Base-by-base conservation (phyloP, 1,284 basidiomycete genomes). In the Moesziomyces sp. region DNA sequence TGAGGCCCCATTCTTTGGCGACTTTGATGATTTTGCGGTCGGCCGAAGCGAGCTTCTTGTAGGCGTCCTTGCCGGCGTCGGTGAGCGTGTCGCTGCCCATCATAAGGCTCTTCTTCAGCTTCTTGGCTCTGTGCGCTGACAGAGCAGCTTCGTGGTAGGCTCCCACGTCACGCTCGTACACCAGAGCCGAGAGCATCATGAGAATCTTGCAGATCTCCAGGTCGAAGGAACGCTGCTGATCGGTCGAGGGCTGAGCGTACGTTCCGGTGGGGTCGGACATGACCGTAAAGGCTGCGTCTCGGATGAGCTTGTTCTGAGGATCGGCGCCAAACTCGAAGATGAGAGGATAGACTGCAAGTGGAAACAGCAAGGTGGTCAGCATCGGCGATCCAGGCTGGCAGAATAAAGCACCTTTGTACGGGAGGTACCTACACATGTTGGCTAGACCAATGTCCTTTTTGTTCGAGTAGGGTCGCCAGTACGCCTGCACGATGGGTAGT, bases 241-340 rank as follows among this genome's bases (percentile, higher is more conserved):
- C 52, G 52, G 52, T 63, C 9, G 74, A 76, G 16, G 68, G 64
- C 13, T 55, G 45, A 6, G 63, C 63, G 24, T 26, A 45, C 3
- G 48, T 0, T 14, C 48, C 42, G n/a, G 43, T 26, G 19, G 74
- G 70, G 14, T 67, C 48, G 24, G 60, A 68, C 69, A 84, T 74
- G 38, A 76, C 73, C 0, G 57, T 47, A 49, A 71, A 72, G 8
- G 82, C 83, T 6, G 76, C 76, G 43, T 74, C 70, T 18, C 81
- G 72, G 43, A 83, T 79, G 11, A 55, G 53, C 21, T 68, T 54
- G 53, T 76, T 77, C 26, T 79, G 67, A 8, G 64, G 70, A 43
- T 43, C 45, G 40, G 55, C 63, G 23, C 44, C 56, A 49, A 82
- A 78, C 42, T 81, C 61, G 43, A 85, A 85, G 49, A 85, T 83